Conservation (phyloP, 179 eudicot species). For the Spergularia azorica region DNA sequence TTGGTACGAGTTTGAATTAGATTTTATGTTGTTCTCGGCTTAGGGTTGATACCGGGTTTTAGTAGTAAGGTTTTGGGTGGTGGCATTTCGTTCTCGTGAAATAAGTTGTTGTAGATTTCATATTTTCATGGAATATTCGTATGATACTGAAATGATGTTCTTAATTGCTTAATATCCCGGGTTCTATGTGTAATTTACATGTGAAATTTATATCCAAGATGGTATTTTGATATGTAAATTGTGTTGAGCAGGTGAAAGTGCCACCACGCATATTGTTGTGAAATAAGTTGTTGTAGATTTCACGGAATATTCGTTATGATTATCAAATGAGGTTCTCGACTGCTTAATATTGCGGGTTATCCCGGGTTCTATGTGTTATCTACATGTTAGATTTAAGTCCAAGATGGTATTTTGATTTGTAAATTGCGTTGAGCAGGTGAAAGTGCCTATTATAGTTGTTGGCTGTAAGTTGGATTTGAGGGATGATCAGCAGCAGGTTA, state of each 20-base stretch:
- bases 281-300: not conserved
- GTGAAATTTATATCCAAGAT: not conserved
- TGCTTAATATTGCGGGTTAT: not conserved
- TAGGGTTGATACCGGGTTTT: not conserved
- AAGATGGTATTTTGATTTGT: not conserved
- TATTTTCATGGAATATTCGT: not conserved
- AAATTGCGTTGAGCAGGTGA: constrained; percentile 55
- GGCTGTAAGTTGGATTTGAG: constrained; percentile 96
- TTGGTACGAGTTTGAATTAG: not conserved
- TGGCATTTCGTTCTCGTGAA: not conserved
- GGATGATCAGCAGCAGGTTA: constrained; percentile 72
- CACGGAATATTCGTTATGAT: not conserved
- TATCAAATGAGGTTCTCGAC: not conserved
- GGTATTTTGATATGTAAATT: not conserved
- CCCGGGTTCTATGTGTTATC: not conserved
- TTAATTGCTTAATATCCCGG: not conserved
- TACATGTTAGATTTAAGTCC: not conserved
- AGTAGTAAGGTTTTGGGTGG: not conserved
- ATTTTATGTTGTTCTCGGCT: not conserved
- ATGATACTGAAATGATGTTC: not conserved
- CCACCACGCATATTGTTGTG: constrained; percentile 29
- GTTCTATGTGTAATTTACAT: not conserved
- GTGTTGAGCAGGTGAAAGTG: constrained; percentile 68
- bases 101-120: not conserved
- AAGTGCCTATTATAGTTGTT: constrained; percentile 90